Base-by-base conservation (phyloP, 148 eudicot genomes). In the Rhododendron mucronatum region DNA sequence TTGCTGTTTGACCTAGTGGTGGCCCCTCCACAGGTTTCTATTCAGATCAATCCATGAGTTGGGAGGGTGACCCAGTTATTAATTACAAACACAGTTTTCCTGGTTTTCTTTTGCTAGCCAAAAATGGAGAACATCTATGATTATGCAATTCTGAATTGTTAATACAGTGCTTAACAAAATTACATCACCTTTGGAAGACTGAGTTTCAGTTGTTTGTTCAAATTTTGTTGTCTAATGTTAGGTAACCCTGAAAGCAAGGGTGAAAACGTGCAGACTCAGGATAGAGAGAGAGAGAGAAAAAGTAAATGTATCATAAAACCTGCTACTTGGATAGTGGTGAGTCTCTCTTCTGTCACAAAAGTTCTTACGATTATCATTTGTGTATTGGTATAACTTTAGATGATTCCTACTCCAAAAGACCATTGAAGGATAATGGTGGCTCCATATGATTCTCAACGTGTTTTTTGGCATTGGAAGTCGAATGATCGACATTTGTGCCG, bases 161-260 rank as follows among this genome's bases (percentile, higher is more conserved):
- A 41, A 79, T 48, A 48, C 35, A 26, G 82, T 79, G 57, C 55
- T 78, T 45, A 47, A 51, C 33, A 51, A 80, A 80, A 80, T 80
- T 18, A 45, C 63, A 16, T 80, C 7, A 28, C 11, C n/a, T 59
- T 50, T 44, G 80, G 50, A 20, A 77, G 13, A 30, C 33, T 28
- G 1, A 16, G 21, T n/a, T 47, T 5, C 37, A 79, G 18, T 30
- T 26, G 33, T 48, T 26, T 5, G 59, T 79, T 39, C 55, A 48
- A 26, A 0, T 76, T 41, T 63, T 63, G 16, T 20, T 21, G 12
- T 77, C 35, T 69, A 10, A 39, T 77, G 50, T 21, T 77, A 77
- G 23, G 80, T 39, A 7, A 18, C 18, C 80, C 81, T 21, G 9
- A n/a, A 39, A 78, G 12, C 45, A 10, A 65, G 33, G 30, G 73